A percentile compares a stretch with the other conserved stretches of the same genome.
Conservation (phyloP, 805 yeast species). For the Lipomyces sp. region DNA sequence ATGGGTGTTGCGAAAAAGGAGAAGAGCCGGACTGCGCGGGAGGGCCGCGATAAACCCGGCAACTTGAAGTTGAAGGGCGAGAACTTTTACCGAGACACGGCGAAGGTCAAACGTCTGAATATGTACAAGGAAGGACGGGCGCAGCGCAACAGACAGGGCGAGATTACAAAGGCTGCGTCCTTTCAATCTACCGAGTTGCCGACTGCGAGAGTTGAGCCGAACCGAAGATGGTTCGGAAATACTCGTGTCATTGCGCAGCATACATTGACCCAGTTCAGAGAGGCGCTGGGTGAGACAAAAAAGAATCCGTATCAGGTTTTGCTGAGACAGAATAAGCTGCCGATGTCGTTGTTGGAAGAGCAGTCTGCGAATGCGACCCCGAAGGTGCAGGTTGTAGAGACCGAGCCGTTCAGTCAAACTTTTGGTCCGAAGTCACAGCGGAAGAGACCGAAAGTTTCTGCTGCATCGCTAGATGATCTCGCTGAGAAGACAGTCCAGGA, state of each 20-base stretch:
- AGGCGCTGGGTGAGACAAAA: slow-evolving; percentile 85
- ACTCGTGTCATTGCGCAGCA: slow-evolving; percentile 97
- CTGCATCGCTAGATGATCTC: slow-evolving; percentile 78
- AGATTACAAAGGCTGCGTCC: slow-evolving; percentile 81
- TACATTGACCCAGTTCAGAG: slow-evolving; percentile 90
- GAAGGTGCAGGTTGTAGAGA: slow-evolving; percentile 78
- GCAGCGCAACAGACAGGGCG: slow-evolving; percentile 83
- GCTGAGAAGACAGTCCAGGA: slow-evolving; percentile 63
- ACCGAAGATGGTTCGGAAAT: slow-evolving; percentile 96
- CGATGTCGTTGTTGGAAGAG: slow-evolving; percentile 93
- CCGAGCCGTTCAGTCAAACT: slow-evolving; percentile 78
- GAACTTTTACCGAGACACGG: slow-evolving; percentile 69
- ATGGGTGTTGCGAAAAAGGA: slow-evolving; percentile 97
- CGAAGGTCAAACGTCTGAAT: slow-evolving; percentile 67
- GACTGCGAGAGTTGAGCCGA: slow-evolving; percentile 91
- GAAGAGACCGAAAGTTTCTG: slow-evolving; percentile 75
- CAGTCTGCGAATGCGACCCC: slow-evolving; percentile 71
- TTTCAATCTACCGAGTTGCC: slow-evolving; percentile 88
- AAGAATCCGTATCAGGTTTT: slow-evolving; percentile 85
- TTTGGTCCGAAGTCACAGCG: slow-evolving; percentile 97
- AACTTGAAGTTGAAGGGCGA: slow-evolving; percentile 95
- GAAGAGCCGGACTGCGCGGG: slow-evolving; percentile 80
- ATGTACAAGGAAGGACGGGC: slow-evolving; percentile 96
- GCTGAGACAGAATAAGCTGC: slow-evolving; percentile 85
- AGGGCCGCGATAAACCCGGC: slow-evolving; percentile 73